These are phyloP conservation scores for Talaromyces borbonicus DNA, from an alignment of 495 filamentous ascomycete species.

Conservation along the genomic window DNA sequence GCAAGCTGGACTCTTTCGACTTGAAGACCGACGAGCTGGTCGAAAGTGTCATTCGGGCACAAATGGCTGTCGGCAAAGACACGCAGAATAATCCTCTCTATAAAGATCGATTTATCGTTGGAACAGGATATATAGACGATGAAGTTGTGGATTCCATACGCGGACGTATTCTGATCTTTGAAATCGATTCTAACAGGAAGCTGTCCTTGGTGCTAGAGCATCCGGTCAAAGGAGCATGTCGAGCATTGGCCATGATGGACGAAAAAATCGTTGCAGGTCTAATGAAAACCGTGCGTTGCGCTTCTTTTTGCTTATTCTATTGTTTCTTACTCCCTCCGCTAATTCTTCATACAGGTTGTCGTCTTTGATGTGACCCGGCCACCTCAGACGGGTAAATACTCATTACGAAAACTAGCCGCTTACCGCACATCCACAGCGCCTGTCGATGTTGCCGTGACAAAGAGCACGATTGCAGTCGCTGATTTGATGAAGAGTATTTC, in stretches of 20 bases:
- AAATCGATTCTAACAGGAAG: constrained; percentile 61
- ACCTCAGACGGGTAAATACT: constrained; percentile 29
- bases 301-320: no score
- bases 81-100: constrained; percentile 26
- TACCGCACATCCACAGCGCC: constrained; percentile 81
- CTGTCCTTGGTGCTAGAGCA: constrained; percentile 58
- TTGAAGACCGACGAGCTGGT: constrained; percentile 63
- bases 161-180: constrained; percentile 77
- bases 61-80: constrained; percentile 54
- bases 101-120: constrained; percentile 76
- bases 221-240: constrained; percentile 63
- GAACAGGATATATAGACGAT: constrained; percentile 69
- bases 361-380: constrained; percentile 44
- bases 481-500: constrained; percentile 93
- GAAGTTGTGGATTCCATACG: constrained; percentile 39
- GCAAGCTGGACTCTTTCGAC: constrained; percentile 38
- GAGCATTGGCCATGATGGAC: constrained; percentile 62
- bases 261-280: constrained; percentile 77
- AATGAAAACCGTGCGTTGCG: constrained; percentile 69
- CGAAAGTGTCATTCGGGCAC: constrained; percentile 72
- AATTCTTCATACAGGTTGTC: constrained; percentile 44
- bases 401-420: constrained; percentile 55
- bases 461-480: constrained; percentile 65
- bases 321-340: no score
- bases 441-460: constrained; percentile 65